These are phyloP conservation scores for Backusella psychrophila DNA, from an alignment of 192 early-diverging fungal species.

Conservation along the genomic window DNA sequence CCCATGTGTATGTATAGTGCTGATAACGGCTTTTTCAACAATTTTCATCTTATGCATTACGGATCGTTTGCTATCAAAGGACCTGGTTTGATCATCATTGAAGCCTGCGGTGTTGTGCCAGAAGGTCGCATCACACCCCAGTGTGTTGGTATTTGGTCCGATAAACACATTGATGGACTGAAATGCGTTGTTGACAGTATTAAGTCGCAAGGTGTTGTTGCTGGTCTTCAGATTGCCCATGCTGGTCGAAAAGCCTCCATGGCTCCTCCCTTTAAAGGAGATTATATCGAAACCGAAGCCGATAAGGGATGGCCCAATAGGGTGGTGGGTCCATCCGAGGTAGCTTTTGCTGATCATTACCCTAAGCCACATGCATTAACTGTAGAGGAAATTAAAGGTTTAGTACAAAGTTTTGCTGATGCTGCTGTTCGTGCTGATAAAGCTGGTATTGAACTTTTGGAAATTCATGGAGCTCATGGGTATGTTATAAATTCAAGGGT, in stretches of 20 bases:
- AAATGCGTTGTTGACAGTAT: slow-evolving; percentile 59
- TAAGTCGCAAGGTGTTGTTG: slow-evolving; percentile 56
- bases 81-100: slow-evolving; percentile 76
- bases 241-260: slow-evolving; percentile 70
- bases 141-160: slow-evolving; percentile 80
- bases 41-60: slow-evolving; percentile 63
- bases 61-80: slow-evolving; percentile 76
- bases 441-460: slow-evolving; percentile 53
- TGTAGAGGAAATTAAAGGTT: slow-evolving; percentile 59
- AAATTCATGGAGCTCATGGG: slow-evolving; percentile 74
- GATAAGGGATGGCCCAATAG: slow-evolving; percentile 72
- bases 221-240: slow-evolving; percentile 81
- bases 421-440: slow-evolving; percentile 69
- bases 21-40: slow-evolving; percentile 61
- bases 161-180: slow-evolving; percentile 68
- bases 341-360: slow-evolving; percentile 45
- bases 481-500: neutral
- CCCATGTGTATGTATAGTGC: slow-evolving; percentile 86
- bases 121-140: slow-evolving; percentile 78
- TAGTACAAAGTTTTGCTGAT: slow-evolving; percentile 61
- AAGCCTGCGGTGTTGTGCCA: slow-evolving; percentile 71
- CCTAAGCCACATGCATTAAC: slow-evolving; percentile 12
- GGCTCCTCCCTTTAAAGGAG: slow-evolving; percentile 1
- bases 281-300: slow-evolving; percentile 19
- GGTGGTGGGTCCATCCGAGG: slow-evolving; percentile 62